Evolutionary conservation across 495 filamentous ascomycete genomes (phyloP), one percentile per base, ranked within the genome.

Genomic region (Tuber umbilicatum): DNA sequence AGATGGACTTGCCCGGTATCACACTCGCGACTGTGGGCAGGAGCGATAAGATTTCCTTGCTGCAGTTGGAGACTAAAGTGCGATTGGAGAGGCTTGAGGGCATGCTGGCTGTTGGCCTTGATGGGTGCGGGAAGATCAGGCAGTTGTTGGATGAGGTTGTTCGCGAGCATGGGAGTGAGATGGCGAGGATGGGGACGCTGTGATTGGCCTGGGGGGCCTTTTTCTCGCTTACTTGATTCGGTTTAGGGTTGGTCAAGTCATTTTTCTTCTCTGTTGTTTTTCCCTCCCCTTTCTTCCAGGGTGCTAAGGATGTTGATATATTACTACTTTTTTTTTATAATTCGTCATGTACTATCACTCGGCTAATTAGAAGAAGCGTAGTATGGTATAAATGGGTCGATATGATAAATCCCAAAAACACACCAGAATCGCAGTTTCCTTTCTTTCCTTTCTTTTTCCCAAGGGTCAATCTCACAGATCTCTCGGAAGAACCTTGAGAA

Each of bases 51-150:
- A 91, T 99, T 37, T 87, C 87, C 10, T 89, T 94, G 74, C 82
- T 94, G 74, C 88, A 92, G 68, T 91, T 97, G 88, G 95, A 99
- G 87, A 93, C 89, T 73, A 89, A 89, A 68, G 90, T 95, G 35
- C 90, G 93, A 81, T 87, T 90, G 70, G 88, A 87, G 50, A 88
- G 92, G 78, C 81, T 97, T 45, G 95, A 99, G 85, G 91, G 91
- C 1, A 96, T 99, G 93, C 83, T 97, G 78, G 93, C 91, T 0
- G 93, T 95, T 17, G 96, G 91, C 0, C 90, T 97, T 64, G 94
- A 97, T 84, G 95, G 94, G 60, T 98, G 96, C 84, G 91, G 88
- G 83, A 91, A 94, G 84, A 87, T 99, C 39, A 88, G 91, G 75
- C 89, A 91, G 80, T 89, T 97, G 43, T 78, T 94, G 78, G 92